Conservation (phyloP, 495 filamentous ascomycete species). For the Aspergillus homomorphus region DNA sequence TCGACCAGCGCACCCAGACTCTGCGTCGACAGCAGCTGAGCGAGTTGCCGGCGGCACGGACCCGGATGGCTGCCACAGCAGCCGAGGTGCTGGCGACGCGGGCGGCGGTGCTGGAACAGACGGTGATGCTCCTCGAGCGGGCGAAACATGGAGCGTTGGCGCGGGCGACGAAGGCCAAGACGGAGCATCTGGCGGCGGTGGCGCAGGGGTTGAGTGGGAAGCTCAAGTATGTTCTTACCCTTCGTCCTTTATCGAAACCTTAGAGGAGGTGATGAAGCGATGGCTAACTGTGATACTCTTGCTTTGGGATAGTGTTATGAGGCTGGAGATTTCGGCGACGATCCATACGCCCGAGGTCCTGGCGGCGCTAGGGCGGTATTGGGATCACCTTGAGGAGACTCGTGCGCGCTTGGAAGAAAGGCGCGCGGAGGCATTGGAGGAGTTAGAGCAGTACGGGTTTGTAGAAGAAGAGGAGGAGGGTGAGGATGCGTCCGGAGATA, state of each 20-base stretch:
- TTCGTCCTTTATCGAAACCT: neutral
- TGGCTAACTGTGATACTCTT: neutral
- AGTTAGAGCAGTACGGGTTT: constrained; percentile 54
- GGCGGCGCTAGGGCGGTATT: constrained; percentile 56
- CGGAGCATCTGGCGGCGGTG: constrained; percentile 57
- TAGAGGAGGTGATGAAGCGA: neutral
- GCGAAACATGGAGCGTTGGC: constrained; percentile 65
- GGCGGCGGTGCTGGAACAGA: constrained; percentile 37
- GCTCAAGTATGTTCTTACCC: constrained; percentile 41
- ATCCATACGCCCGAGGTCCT: constrained; percentile 58
- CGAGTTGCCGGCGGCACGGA: constrained; percentile 32
- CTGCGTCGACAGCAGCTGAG: constrained; percentile 33
- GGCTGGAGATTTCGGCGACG: constrained; percentile 37
- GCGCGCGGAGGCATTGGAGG: constrained; percentile 39
- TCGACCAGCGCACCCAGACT: constrained; percentile 24
- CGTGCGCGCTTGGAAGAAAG: constrained; percentile 47
- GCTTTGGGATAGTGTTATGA: constrained; percentile 31
- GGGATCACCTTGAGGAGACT: constrained; percentile 50
- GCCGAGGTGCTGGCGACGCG: constrained; percentile 33
- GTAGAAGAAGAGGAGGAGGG: constrained; percentile 19
- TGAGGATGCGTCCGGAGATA: constrained; percentile 15
- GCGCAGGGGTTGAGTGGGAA: constrained; percentile 54
- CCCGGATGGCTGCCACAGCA: constrained; percentile 38
- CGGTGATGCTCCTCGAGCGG: constrained; percentile 48
- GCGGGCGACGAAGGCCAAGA: constrained; percentile 49